A percentile compares a stretch with the other conserved stretches of the same genome.
Evolutionary conservation across 2,329 filamentous ascomycete species (phyloP).

Genomic region (Lasiodiplodia sp.): DNA sequence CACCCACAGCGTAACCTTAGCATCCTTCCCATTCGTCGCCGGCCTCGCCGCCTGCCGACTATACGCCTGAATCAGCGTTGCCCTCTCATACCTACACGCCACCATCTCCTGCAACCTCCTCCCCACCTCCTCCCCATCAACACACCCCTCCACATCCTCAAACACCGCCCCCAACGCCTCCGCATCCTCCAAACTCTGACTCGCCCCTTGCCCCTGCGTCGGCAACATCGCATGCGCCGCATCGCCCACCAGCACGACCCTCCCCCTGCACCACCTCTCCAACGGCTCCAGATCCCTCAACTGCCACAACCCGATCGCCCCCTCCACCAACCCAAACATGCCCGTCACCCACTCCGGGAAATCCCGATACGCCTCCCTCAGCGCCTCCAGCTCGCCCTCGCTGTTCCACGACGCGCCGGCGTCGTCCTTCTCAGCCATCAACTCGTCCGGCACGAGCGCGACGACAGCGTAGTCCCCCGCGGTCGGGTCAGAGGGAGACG

Average conservation of each 20-base stretch:
- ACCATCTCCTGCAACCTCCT: conserved; percentile 13
- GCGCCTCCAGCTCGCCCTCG: conserved; percentile 44
- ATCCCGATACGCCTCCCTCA: conserved; percentile 51
- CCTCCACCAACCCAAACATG: conserved; percentile 42
- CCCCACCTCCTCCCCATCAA: conserved; percentile 28
- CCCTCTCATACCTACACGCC: conserved; percentile 42
- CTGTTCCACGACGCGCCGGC: conserved; percentile 51
- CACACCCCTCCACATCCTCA: conserved; percentile 11
- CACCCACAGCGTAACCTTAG: conserved; percentile 35
- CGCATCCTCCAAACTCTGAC: conserved; percentile 64
- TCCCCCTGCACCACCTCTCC: conserved; percentile 53
- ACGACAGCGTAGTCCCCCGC: conserved; percentile 52
- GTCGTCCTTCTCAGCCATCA: conserved; percentile 48
- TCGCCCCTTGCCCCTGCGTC: conserved; percentile 62
- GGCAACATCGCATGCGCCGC: conserved; percentile 65
- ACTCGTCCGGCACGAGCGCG: conserved; percentile 54
- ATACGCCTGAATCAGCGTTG: conserved; percentile 51
- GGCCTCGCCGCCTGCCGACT: conserved; percentile 53
- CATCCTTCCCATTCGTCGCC: conserved; percentile 41
- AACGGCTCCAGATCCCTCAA: conserved; percentile 54
- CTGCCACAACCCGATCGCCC: conserved; percentile 53
- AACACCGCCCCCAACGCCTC: conserved; percentile 49
- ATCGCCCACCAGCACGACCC: conserved; percentile 63
- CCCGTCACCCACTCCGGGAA: conserved; percentile 52
- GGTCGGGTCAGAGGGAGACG: neutral